Base-by-base conservation (phyloP, 2,329 filamentous ascomycete genomes). In the Aspergillus pseudoviridinutans region DNA sequence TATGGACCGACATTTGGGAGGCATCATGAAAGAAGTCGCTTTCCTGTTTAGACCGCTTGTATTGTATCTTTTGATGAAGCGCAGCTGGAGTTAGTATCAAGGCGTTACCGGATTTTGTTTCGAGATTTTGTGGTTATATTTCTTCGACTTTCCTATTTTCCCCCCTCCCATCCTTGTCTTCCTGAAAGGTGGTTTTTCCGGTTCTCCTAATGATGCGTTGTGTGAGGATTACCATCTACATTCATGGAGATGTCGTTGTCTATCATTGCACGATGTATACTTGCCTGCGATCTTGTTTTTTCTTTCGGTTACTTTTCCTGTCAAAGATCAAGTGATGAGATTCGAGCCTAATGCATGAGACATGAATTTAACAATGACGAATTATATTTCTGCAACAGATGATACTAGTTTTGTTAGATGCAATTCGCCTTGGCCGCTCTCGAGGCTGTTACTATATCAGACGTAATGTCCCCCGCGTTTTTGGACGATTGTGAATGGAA, bases 41-140 rank as follows among this genome's bases (percentile, higher is more conserved):
- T 59, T 56, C 50, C 41, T 53, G 35, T 62, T 56, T 66, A 68
- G 64, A 68, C 63, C 61, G 61, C 58, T 65, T 68, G 65, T 67
- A 62, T 61, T 64, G 59, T 64, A 64, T 64, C 2, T 29, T 7
- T 27, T 64, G 54, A 57, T 53, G 56, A 56, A 52, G 56, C 54
- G 59, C 58, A 53, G 55, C 59, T 24, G 35, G 44, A 32, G 55
- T 52, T 58, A 61, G 58, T 53, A 60, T 60, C 61, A 61, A 61
- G 51, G 46, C 44, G 56, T 53, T 58, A 55, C 50, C 52, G 64
- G 60, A 12, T 56, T 54, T 58, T 59, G 50, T 32, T 50, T 50
- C 61, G 58, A 57, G 57, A 63, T 62, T 60, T 57, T 54, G 51
- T 51, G 22, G 50, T 60, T 57, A 58, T 58, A 61, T 65, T 55